A percentile compares a stretch with the other conserved stretches of the same genome.
phyloP scores from a whole-genome alignment of 257 asterid genomes.

The Penstemon newberryi region DNA sequence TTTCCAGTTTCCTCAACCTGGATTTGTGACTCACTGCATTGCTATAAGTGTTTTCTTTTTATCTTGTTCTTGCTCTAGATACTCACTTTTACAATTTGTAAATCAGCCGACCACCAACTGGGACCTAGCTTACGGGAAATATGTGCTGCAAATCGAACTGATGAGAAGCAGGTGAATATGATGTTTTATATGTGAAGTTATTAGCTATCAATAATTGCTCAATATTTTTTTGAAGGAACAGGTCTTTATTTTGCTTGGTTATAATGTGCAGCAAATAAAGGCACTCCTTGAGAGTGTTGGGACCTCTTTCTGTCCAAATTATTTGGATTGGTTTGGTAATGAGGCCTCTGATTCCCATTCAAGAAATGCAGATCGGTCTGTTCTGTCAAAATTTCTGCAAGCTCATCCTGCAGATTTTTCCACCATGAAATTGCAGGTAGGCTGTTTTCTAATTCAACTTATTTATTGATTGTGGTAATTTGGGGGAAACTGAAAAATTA shows the following conservation, averaged over 20 bases:
- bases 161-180: slow-evolving; percentile 81
- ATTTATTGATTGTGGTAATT: not conserved
- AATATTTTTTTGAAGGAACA: not conserved
- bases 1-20: slow-evolving; percentile 16
- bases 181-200: slow-evolving; percentile 24
- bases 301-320: slow-evolving; percentile 77
- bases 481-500: not conserved
- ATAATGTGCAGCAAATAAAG: slow-evolving; percentile 76
- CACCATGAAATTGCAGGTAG: slow-evolving; percentile 80
- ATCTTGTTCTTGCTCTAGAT: slow-evolving; percentile 20
- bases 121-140: slow-evolving; percentile 86
- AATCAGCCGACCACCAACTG: slow-evolving; percentile 54
- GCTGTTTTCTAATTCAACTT: slow-evolving; percentile 25
- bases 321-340: slow-evolving; percentile 82
- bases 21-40: not conserved
- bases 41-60: slow-evolving; percentile 23
- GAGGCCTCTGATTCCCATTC: slow-evolving; percentile 57
- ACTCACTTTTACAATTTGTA: slow-evolving; percentile 26
- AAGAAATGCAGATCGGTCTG: slow-evolving; percentile 76
- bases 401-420: slow-evolving; percentile 79
- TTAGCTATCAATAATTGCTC: slow-evolving; percentile 12
- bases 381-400: slow-evolving; percentile 75
- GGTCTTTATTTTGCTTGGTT: slow-evolving; percentile 26
- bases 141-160: slow-evolving; percentile 88
- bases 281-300: slow-evolving; percentile 91